Evolutionary conservation across 306 rosid species (phyloP).

Genomic region (Arachis hypogaea): DNA sequence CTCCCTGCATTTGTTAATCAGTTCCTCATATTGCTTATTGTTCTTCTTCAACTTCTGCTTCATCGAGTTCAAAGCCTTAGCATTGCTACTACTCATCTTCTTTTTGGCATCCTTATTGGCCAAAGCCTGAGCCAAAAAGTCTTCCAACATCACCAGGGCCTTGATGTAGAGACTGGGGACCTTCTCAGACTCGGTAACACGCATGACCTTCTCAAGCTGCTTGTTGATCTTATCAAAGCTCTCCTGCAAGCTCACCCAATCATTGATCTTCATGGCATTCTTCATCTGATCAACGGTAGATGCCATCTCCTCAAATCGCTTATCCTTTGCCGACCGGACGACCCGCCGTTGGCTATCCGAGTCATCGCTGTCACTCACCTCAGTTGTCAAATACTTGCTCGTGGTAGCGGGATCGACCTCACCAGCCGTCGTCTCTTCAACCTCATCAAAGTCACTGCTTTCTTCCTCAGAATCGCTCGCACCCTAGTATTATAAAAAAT

Average conservation of each 20-base stretch:
- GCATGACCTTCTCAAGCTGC: conserved; percentile 97
- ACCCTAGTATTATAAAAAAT: conserved; percentile 46
- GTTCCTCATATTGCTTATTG: conserved; percentile 86
- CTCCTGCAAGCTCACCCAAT: conserved; percentile 98
- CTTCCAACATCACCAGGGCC: conserved; percentile 91
- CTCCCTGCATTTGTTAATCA: conserved; percentile 73
- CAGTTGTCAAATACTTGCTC: conserved; percentile 48
- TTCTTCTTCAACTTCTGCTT: conserved; percentile 97
- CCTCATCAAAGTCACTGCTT: conserved; percentile 66
- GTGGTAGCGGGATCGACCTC: conserved; percentile 39
- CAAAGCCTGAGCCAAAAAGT: conserved; percentile 81
- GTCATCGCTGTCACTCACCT: conserved; percentile 75
- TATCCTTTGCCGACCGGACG: conserved; percentile 83
- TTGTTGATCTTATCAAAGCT: conserved; percentile 89
- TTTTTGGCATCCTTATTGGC: conserved; percentile 94
- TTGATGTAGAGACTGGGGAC: conserved; percentile 79
- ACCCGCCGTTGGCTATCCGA: conserved; percentile 68
- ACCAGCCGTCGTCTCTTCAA: conserved; percentile 43
- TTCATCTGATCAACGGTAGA: conserved; percentile 91
- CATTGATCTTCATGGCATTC: conserved; percentile 96
- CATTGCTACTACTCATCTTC: conserved; percentile 98
- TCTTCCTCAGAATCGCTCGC: conserved; percentile 85
- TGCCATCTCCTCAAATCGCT: conserved; percentile 86
- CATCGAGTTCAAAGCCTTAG: conserved; percentile 98
- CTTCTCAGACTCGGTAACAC: conserved; percentile 82